Percentiles rank a stretch among this genome's conserved stretches.
These are phyloP conservation scores for Cyanophora paradoxa DNA, from an alignment of 78 protist genomes.

Conservation along the genomic window DNA sequence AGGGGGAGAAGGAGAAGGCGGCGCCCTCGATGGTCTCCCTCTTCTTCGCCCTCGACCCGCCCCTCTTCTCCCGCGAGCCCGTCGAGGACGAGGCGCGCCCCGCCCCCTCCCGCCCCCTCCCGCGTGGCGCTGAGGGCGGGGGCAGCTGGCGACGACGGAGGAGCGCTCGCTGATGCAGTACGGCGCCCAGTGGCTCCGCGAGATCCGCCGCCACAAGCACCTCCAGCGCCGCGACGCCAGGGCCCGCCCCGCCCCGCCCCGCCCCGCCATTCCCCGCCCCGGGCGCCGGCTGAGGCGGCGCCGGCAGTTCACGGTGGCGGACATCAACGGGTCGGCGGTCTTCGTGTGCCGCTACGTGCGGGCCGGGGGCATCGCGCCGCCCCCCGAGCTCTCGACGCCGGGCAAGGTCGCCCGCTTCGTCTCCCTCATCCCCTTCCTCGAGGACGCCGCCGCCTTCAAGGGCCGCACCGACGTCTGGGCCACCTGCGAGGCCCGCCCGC, in stretches of 20 bases:
- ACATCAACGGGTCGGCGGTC: background rate
- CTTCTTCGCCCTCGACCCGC: too few species aligned
- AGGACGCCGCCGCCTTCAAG: constrained; percentile 14
- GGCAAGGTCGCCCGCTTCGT: constrained; percentile 13
- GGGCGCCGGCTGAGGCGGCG: too few species aligned
- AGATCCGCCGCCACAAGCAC: background rate
- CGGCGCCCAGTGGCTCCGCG: background rate
- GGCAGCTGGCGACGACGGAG: background rate
- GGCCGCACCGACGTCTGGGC: constrained; percentile 26
- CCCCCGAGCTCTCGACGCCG: background rate
- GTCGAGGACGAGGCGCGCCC: constrained; percentile 7
- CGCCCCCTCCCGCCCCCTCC: too few species aligned
- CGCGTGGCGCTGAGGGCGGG: too few species aligned
- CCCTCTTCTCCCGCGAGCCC: background rate
- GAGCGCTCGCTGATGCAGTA: background rate
- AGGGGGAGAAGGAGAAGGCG: background rate
- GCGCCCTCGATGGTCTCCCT: background rate
- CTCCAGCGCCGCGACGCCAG: background rate
- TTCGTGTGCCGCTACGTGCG: constrained; percentile 17
- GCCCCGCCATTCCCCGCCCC: too few species aligned
- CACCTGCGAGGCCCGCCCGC: too few species aligned
- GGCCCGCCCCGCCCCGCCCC: too few species aligned
- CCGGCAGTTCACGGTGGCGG: background rate
- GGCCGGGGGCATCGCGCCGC: constrained; percentile 20
- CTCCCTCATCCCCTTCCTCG: constrained; percentile 27